Evolutionary conservation across 306 rosid species (phyloP).

Genomic region (Corylus avellana): DNA sequence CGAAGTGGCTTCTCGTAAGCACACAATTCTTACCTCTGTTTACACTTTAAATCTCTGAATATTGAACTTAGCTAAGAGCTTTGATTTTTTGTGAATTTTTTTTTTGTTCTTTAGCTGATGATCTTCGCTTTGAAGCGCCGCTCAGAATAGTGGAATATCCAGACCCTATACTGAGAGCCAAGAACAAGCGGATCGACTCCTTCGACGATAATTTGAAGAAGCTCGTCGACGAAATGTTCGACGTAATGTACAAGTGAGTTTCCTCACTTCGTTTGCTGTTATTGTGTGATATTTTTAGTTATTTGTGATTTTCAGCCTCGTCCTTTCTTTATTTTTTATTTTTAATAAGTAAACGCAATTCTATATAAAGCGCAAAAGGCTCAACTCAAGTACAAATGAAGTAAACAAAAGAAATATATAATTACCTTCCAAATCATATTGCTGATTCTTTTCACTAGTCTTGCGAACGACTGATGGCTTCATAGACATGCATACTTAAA

Average conservation of each 20-base stretch:
- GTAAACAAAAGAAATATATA: too few species aligned
- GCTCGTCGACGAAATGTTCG: conserved; percentile 82
- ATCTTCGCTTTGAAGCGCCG: conserved; percentile 72
- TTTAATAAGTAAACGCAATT: too few species aligned
- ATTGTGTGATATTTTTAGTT: background rate
- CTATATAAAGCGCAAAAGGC: too few species aligned
- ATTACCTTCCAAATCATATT: background rate
- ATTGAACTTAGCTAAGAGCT: background rate
- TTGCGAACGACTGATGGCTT: background rate
- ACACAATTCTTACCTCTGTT: background rate
- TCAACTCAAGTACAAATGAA: too few species aligned
- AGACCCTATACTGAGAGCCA: conserved; percentile 68
- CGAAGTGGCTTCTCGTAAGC: conserved; percentile 68
- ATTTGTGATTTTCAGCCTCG: background rate
- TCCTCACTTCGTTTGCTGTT: background rate
- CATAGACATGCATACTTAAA: background rate
- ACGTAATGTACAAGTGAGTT: conserved; percentile 85
- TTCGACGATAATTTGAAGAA: conserved; percentile 77
- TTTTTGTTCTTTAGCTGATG: conserved; percentile 46
- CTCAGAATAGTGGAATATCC: conserved; percentile 74
- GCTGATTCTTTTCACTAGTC: background rate
- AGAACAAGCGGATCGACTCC: conserved; percentile 61
- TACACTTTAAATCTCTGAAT: background rate
- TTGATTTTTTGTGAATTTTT: background rate
- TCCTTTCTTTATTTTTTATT: background rate